These are phyloP conservation scores for Ceratocystis lukuohia DNA, from an alignment of 2,329 filamentous ascomycete genomes.

Conservation along the genomic window DNA sequence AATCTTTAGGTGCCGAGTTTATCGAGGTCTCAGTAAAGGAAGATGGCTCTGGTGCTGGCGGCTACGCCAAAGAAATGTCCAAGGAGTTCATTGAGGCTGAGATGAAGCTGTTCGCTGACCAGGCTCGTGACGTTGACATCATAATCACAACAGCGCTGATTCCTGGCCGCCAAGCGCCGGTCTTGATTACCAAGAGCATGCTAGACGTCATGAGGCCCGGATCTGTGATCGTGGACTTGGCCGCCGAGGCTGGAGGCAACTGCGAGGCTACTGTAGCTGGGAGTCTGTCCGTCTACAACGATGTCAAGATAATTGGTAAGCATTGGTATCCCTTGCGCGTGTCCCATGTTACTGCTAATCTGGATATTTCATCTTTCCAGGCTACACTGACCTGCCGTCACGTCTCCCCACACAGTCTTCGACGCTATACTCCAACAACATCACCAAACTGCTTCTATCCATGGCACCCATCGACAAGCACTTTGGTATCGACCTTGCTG, in stretches of 20 bases:
- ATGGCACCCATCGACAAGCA: slow-evolving; percentile 65
- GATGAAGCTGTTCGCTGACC: slow-evolving; percentile 83
- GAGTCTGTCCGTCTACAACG: slow-evolving; percentile 55
- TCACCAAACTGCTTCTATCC: slow-evolving; percentile 75
- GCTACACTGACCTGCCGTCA: slow-evolving; percentile 79
- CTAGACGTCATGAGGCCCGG: slow-evolving; percentile 79
- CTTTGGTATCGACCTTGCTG: slow-evolving; percentile 66
- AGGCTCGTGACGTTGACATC: slow-evolving; percentile 78
- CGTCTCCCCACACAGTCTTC: slow-evolving; percentile 79
- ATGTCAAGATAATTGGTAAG: slow-evolving; percentile 70
- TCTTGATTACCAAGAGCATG: slow-evolving; percentile 69
- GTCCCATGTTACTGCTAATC: background rate
- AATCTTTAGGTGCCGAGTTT: slow-evolving; percentile 81
- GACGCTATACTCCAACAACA: slow-evolving; percentile 86
- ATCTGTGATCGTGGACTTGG: slow-evolving; percentile 76
- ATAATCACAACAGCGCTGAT: slow-evolving; percentile 89
- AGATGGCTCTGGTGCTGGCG: slow-evolving; percentile 70
- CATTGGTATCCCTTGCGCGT: slow-evolving; percentile 4
- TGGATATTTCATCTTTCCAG: slow-evolving; percentile 25
- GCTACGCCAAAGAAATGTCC: slow-evolving; percentile 89
- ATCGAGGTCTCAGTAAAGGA: slow-evolving; percentile 76
- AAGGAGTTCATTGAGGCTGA: slow-evolving; percentile 87
- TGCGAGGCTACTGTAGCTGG: slow-evolving; percentile 70
- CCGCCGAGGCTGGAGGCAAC: slow-evolving; percentile 77
- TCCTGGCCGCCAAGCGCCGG: slow-evolving; percentile 69